phyloP scores from a whole-genome alignment of 805 yeast species.

The Kuraishia molischiana region DNA sequence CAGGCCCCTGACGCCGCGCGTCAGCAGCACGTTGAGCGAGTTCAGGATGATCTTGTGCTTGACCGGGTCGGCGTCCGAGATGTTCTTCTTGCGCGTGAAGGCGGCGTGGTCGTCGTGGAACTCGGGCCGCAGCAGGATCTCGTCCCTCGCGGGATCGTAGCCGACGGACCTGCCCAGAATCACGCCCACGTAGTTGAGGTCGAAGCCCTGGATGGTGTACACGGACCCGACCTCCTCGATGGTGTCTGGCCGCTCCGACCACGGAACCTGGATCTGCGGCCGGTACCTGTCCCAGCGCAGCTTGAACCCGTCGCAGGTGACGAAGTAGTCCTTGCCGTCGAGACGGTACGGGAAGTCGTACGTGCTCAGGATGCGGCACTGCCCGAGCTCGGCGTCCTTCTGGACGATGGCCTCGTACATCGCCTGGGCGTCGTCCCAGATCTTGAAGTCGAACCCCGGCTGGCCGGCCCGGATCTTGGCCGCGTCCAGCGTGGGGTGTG shows the following conservation, averaged over 20 bases:
- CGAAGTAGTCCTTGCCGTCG: conserved; percentile 34
- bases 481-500: conserved; percentile 18
- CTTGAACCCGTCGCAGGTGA: conserved; percentile 30
- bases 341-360: conserved; percentile 37
- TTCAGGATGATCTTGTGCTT: conserved; percentile 31
- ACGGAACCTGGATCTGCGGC: conserved; percentile 28
- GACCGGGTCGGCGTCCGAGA: conserved; percentile 22
- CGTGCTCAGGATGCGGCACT: conserved; percentile 31
- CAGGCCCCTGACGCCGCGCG: conserved; percentile 34
- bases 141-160: conserved; percentile 24
- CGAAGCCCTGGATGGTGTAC: conserved; percentile 38
- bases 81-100: conserved; percentile 30
- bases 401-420: conserved; percentile 26
- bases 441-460: conserved; percentile 14
- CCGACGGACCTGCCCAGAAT: conserved; percentile 33
- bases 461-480: conserved; percentile 5
- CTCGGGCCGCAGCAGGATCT: conserved; percentile 23
- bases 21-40: conserved; percentile 32
- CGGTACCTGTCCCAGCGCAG: conserved; percentile 36
- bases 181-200: conserved; percentile 35
- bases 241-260: conserved; percentile 36
- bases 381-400: conserved; percentile 24
- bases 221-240: conserved; percentile 39
- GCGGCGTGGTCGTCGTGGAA: conserved; percentile 37
- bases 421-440: conserved; percentile 30